Conservation (phyloP, 805 yeast genomes). For the Kuraishia borneana region DNA sequence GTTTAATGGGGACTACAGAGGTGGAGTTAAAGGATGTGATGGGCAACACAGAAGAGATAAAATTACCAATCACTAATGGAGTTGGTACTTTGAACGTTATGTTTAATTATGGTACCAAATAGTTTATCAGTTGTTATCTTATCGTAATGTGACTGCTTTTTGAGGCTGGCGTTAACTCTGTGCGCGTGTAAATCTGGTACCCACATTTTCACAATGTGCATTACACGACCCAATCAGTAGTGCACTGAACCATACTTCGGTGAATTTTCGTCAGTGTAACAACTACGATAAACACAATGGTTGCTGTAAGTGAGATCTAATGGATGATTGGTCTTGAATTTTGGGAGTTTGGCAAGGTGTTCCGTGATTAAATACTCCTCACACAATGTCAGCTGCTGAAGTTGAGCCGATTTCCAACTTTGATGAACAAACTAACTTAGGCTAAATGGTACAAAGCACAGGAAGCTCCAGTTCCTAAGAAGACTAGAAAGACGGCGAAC, state of each 20-base stretch:
- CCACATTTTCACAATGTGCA: too few relatives aligned
- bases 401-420: background rate
- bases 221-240: too few relatives aligned
- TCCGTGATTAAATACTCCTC: background rate
- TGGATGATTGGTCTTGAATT: too few relatives aligned
- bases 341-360: background rate
- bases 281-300: too few relatives aligned
- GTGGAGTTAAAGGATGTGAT: constrained; percentile 38
- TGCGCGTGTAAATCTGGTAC: too few relatives aligned
- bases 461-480: constrained; percentile 73
- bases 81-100: constrained; percentile 24
- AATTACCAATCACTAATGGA: constrained; percentile 26
- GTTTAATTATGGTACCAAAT: constrained; percentile 25
- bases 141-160: too few relatives aligned
- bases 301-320: too few relatives aligned
- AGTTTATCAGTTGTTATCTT: too few relatives aligned
- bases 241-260: too few relatives aligned
- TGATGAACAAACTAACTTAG: constrained; percentile 28
- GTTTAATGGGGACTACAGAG: constrained; percentile 49
- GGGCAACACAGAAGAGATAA: constrained; percentile 31
- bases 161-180: too few relatives aligned
- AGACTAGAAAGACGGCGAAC: constrained; percentile 76
- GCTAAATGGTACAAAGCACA: constrained; percentile 90
- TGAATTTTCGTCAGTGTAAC: too few relatives aligned
- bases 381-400: background rate